These are phyloP conservation scores for Fusarium devonianum DNA, from an alignment of 2,329 filamentous ascomycete species.

Conservation along the genomic window DNA sequence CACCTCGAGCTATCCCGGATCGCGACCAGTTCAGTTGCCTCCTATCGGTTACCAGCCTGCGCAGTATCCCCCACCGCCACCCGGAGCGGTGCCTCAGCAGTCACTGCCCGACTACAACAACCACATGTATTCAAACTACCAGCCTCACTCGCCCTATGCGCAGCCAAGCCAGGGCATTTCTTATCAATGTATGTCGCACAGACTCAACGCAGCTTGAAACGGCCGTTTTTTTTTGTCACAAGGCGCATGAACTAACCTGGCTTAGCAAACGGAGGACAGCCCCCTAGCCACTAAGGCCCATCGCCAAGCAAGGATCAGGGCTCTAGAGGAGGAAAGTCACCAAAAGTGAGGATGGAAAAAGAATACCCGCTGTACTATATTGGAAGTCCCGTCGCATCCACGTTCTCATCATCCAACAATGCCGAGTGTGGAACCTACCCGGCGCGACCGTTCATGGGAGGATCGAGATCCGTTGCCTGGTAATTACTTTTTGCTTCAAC, in stretches of 20 bases:
- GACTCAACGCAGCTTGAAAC: slow-evolving; percentile 15
- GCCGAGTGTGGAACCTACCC: background rate
- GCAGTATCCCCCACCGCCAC: slow-evolving; percentile 71
- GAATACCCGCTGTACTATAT: slow-evolving; percentile 42
- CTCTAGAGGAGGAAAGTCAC: slow-evolving; percentile 41
- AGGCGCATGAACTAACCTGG: slow-evolving; percentile 24
- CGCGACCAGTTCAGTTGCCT: slow-evolving; percentile 70
- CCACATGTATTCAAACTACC: slow-evolving; percentile 65
- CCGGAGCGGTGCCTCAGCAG: slow-evolving; percentile 59
- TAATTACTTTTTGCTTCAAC: slow-evolving; percentile 29
- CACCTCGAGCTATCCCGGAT: slow-evolving; percentile 63
- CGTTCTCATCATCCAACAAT: background rate
- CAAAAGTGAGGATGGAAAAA: slow-evolving; percentile 41
- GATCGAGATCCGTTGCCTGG: slow-evolving; percentile 9
- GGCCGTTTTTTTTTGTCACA: background rate
- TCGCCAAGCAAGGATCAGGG: slow-evolving; percentile 24
- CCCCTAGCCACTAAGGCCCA: slow-evolving; percentile 44
- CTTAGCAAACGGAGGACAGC: slow-evolving; percentile 47
- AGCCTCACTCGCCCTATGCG: slow-evolving; percentile 65
- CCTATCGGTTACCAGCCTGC: slow-evolving; percentile 76
- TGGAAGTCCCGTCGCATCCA: slow-evolving; percentile 21
- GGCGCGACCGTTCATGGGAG: slow-evolving; percentile 4
- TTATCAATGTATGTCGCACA: slow-evolving; percentile 59
- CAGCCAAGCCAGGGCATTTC: slow-evolving; percentile 66
- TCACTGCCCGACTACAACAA: slow-evolving; percentile 63